Evolutionary conservation across 495 filamentous ascomycete genomes (phyloP).

Genomic region (Xylaria sp.): DNA sequence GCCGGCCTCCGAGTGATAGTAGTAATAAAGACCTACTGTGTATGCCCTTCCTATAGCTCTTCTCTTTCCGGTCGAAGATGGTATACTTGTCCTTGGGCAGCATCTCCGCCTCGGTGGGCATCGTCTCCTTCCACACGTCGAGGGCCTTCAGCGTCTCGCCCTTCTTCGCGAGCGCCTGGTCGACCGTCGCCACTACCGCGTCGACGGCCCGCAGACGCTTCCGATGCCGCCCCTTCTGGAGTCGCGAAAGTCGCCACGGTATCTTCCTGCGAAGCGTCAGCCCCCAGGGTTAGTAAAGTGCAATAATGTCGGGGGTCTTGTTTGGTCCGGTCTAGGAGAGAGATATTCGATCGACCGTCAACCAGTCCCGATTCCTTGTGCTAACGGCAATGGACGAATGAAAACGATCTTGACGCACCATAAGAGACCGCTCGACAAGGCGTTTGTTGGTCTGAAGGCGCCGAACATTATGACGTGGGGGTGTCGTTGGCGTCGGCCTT

Average conservation of each 20-base stretch:
- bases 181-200: slow-evolving; percentile 76
- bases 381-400: not conserved
- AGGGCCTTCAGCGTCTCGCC: slow-evolving; percentile 73
- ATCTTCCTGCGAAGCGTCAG: slow-evolving; percentile 75
- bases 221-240: slow-evolving; percentile 90
- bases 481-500: slow-evolving; percentile 25
- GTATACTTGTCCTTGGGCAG: slow-evolving; percentile 96
- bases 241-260: slow-evolving; percentile 90
- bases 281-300: slow-evolving; percentile 21
- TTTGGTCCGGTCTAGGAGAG: not conserved
- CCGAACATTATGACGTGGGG: slow-evolving; percentile 68
- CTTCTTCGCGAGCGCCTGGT: slow-evolving; percentile 74
- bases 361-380: not conserved
- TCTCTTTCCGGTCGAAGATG: slow-evolving; percentile 95
- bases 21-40: slow-evolving; percentile 74
- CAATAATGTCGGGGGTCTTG: not conserved
- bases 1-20: not conserved
- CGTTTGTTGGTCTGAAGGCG: slow-evolving; percentile 77
- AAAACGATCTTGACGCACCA: slow-evolving; percentile 62
- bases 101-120: slow-evolving; percentile 98
- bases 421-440: slow-evolving; percentile 80
- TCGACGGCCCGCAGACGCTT: slow-evolving; percentile 87
- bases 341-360: not conserved
- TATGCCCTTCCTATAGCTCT: slow-evolving; percentile 92
- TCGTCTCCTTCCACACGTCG: slow-evolving; percentile 88